Percentiles rank a stretch among this genome's conserved stretches.
These are phyloP conservation scores for Phytophthora tubulina DNA, from an alignment of 352 stramenopile genomes.

Conservation along the genomic window DNA sequence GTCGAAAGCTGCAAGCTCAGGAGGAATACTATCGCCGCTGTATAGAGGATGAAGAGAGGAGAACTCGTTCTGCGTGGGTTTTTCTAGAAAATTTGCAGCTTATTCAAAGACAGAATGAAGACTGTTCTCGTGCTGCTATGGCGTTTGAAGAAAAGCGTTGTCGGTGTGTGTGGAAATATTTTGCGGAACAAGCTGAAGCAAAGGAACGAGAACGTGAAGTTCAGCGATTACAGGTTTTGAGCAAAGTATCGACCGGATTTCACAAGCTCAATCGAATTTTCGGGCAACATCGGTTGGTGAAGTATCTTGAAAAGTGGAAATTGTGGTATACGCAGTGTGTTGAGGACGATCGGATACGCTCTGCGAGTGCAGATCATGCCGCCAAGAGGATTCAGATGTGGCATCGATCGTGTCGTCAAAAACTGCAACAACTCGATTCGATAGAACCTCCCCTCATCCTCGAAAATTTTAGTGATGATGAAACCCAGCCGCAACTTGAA, in stretches of 20 bases:
- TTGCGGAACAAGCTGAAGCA: slow-evolving; percentile 9
- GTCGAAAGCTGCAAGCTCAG: not conserved
- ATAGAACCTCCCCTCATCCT: slow-evolving; percentile 19
- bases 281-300: slow-evolving; percentile 6
- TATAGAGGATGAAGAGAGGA: slow-evolving; percentile 39
- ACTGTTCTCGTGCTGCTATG: slow-evolving; percentile 26
- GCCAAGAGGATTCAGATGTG: slow-evolving; percentile 38
- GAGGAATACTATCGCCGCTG: slow-evolving; percentile 9
- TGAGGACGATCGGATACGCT: slow-evolving; percentile 15
- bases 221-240: not conserved
- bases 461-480: slow-evolving; percentile 36
- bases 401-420: slow-evolving; percentile 24
- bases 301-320: slow-evolving; percentile 21
- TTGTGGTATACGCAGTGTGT: slow-evolving; percentile 3
- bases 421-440: not conserved
- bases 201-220: slow-evolving; percentile 13
- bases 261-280: slow-evolving; percentile 16
- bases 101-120: slow-evolving; percentile 19
- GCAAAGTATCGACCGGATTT: slow-evolving; percentile 17
- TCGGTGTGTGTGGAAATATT: slow-evolving; percentile 28
- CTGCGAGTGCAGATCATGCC: slow-evolving; percentile 11
- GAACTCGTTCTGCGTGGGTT: slow-evolving; percentile 20
- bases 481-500: slow-evolving; percentile 17
- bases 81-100: slow-evolving; percentile 7
- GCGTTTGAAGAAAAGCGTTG: slow-evolving; percentile 26